Evolutionary conservation across 495 filamentous ascomycete genomes (phyloP), one percentile per base, ranked within the genome.

Genomic region (Aspergillus nidulans): DNA sequence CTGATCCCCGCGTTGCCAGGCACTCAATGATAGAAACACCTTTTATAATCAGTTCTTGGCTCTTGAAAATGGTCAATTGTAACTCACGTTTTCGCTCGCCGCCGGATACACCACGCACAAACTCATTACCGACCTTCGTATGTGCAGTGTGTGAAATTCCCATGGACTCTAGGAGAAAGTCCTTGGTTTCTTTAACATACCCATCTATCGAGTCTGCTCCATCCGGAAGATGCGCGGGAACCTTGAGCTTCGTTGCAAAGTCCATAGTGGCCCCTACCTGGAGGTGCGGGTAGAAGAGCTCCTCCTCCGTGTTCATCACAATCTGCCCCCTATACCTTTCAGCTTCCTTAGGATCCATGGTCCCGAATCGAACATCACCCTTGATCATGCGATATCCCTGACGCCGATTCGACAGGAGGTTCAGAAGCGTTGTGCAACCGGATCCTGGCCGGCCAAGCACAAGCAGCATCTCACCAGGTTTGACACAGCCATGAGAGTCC

Each of bases 1-100:
- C 74, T 0, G 81, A 81, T n/a, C 77, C 80, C 51, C 84, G 81
- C 4, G 82, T 78, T 3, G 84, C 82, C 19, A 88, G 61, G 4
- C 81, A 84, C 60, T 89, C 85, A 1, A 84, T 80, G 65, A 88
- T 87, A 0, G 81, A 84, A 4, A 88, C 82, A n/a, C n/a, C n/a
- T n/a, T n/a, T n/a, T n/a, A n/a, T n/a, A n/a, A n/a, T n/a, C n/a
- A n/a, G n/a, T n/a, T n/a, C n/a, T n/a, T n/a, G n/a, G n/a, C n/a
- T n/a, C n/a, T n/a, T n/a, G n/a, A n/a, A n/a, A n/a, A n/a, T n/a
- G n/a, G n/a, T n/a, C n/a, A n/a, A n/a, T n/a, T n/a, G n/a, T n/a
- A n/a, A n/a, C n/a, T n/a, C n/a, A 49, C 84, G 82, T 63, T 89
- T 89, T 48, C 90, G 83, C 69, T 95, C 90, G 45, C 90, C 90